Conservation (phyloP, 2,329 filamentous ascomycete species). For the Xylariomycetidae sp. region DNA sequence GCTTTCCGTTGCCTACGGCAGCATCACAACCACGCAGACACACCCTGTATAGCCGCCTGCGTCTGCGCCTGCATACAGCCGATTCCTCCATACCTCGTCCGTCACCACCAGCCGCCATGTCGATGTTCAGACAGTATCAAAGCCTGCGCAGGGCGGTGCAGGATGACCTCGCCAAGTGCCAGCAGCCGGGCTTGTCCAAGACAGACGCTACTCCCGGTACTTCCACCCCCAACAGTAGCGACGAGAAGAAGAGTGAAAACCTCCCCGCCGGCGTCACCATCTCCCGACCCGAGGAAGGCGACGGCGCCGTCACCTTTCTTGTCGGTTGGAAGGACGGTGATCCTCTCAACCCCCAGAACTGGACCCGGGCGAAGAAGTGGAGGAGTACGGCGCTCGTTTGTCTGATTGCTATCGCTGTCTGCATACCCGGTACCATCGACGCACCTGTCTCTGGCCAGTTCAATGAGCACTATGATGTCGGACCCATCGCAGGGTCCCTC, state of each 20-base stretch:
- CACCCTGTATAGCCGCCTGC: too few relatives aligned
- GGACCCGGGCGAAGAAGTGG: slow-evolving; percentile 7
- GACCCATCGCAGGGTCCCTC: slow-evolving; percentile 7
- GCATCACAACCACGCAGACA: too few relatives aligned
- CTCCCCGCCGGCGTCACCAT: slow-evolving; percentile 3
- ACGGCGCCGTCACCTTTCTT: slow-evolving; percentile 3
- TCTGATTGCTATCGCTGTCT: slow-evolving; percentile 6
- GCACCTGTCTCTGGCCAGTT: slow-evolving; percentile 5
- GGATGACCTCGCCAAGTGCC: too few relatives aligned
- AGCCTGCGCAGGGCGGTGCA: too few relatives aligned
- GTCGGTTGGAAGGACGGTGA: slow-evolving; percentile 13
- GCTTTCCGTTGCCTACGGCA: too few relatives aligned
- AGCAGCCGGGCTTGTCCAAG: too few relatives aligned
- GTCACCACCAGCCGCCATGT: too few relatives aligned
- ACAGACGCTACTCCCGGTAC: too few relatives aligned
- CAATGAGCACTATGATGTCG: slow-evolving; percentile 9
- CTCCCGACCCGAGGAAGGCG: slow-evolving; percentile 3
- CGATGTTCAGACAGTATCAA: too few relatives aligned
- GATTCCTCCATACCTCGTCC: too few relatives aligned
- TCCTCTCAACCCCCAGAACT: slow-evolving; percentile 12
- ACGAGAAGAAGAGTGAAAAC: neutral
- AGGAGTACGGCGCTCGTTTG: slow-evolving; percentile 5
- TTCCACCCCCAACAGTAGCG: too few relatives aligned
- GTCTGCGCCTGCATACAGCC: too few relatives aligned
- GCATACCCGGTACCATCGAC: slow-evolving; percentile 9